Base-by-base conservation (phyloP, 345 rosid species). In the Eutrema yunnanense region DNA sequence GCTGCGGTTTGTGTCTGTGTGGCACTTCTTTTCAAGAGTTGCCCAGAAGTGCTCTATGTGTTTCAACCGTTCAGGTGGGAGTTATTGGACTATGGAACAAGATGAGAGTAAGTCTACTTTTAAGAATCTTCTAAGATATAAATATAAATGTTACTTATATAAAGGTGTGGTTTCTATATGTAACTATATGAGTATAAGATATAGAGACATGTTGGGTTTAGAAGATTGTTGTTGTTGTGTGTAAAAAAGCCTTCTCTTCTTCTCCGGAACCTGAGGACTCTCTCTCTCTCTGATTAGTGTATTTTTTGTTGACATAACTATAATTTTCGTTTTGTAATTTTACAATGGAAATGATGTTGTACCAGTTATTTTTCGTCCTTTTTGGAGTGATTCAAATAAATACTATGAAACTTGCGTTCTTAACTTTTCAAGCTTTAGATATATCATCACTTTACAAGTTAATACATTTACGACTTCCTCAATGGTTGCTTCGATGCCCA, bases 1-100 rank as follows among this genome's bases (percentile, higher is more conserved):
- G 99, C 98, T n/a, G 97, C 97, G 0, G 99, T 92, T 19, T 96
- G 99, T 5, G 99, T 92, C 42, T 96, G 98, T 27, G 98, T 96
- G 41, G 98, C 99, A 9, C 97, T 96, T 61, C 83, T 92, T 48
- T 96, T 96, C 82, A 96, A 96, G 89, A 92, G 97, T 78, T 87
- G 81, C 27, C 99, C 98, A 3, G 99, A 95, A 74, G 99, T 95
- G 10, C 82, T 88, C 66, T 92, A 82, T 51, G 90, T 88, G 67
- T 87, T 92, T 83, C 90, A 86, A 22, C 98, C 99, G 8, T 96
- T 96, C 90, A 85, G 98, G 87, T 96, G 99, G 99, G 99, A 96
- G 78, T 51, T 83, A 82, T 55, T 95, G 84, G 90, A 82, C 36
- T 95, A 81, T 43, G 99, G 98, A 82, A 69, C 98, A 70, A 87